Evolutionary conservation across 2,329 filamentous ascomycete genomes (phyloP).

Genomic region (Colletotrichum falcatum): DNA sequence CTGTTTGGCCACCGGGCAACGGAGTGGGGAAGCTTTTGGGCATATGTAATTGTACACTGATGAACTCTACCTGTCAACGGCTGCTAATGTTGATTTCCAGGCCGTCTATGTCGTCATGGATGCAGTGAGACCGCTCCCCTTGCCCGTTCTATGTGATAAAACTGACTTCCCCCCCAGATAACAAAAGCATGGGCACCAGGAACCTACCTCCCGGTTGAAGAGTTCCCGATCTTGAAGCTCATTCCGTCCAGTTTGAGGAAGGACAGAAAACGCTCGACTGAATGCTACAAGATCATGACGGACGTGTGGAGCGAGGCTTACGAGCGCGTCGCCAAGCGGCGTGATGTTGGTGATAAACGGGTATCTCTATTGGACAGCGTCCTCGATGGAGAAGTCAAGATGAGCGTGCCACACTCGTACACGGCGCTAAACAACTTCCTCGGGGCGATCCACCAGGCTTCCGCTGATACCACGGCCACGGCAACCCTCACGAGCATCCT

Average conservation of each 20-base stretch:
- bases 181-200: constrained; percentile 59
- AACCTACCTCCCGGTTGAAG: constrained; percentile 61
- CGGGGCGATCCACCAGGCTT: constrained; percentile 49
- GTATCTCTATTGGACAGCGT: constrained; percentile 55
- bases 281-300: constrained; percentile 56
- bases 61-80: accelerated
- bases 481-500: constrained; percentile 52
- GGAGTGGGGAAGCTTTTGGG: constrained; percentile 25
- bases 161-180: not conserved
- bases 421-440: constrained; percentile 54
- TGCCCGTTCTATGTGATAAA: not conserved
- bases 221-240: constrained; percentile 57
- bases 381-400: constrained; percentile 52
- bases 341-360: constrained; percentile 44
- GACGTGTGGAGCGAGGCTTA: constrained; percentile 54
- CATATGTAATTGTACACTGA: not conserved
- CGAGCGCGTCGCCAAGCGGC: constrained; percentile 49
- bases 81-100: not conserved
- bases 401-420: constrained; percentile 42
- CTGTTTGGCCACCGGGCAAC: constrained; percentile 20
- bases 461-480: constrained; percentile 51
- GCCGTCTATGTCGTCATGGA: constrained; percentile 20
- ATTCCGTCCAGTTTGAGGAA: constrained; percentile 57
- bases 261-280: constrained; percentile 52
- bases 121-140: not conserved